phyloP scores from a whole-genome alignment of 805 yeast genomes.

The Yamadazyma nakazawae region DNA sequence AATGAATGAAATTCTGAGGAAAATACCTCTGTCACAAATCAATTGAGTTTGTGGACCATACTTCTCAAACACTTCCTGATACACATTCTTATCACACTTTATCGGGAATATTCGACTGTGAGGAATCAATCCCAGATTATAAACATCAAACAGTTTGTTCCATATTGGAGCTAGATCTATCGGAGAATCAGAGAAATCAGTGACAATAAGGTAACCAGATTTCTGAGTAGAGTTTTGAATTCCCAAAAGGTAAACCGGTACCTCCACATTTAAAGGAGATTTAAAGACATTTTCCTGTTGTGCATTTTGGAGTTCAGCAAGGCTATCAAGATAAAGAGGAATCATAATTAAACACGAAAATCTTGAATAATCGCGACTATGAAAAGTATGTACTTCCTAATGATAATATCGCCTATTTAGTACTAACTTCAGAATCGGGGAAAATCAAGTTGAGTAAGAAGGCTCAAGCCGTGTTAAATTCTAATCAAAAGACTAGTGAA shows the following conservation, averaged over 20 bases:
- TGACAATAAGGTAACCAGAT: constrained; percentile 1
- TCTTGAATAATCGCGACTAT: constrained; percentile 3
- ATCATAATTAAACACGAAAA: not conserved
- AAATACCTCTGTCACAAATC: not conserved
- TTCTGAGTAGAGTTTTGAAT: not conserved
- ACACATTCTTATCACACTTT: not conserved
- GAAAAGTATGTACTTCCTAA: constrained; percentile 9
- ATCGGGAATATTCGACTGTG: not conserved
- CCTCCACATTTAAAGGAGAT: not conserved
- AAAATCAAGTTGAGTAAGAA: constrained; percentile 19
- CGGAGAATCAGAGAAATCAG: constrained; percentile 1
- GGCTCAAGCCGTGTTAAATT: constrained; percentile 8
- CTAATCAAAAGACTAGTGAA: not conserved
- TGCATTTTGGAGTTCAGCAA: not conserved
- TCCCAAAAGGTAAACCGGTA: constrained; percentile 4
- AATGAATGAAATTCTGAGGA: not conserved
- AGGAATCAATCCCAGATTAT: not conserved
- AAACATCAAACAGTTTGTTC: constrained; percentile 1
- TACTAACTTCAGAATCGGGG: constrained; percentile 11
- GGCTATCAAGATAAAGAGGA: constrained; percentile 3
- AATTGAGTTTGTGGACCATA: not conserved
- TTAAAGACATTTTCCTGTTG: not conserved
- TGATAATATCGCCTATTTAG: not conserved
- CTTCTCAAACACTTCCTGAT: not conserved
- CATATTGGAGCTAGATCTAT: not conserved